A percentile compares a stretch with the other conserved stretches of the same genome.
Conservation (phyloP, 1,139 yeast species). For the Candida anutae region DNA sequence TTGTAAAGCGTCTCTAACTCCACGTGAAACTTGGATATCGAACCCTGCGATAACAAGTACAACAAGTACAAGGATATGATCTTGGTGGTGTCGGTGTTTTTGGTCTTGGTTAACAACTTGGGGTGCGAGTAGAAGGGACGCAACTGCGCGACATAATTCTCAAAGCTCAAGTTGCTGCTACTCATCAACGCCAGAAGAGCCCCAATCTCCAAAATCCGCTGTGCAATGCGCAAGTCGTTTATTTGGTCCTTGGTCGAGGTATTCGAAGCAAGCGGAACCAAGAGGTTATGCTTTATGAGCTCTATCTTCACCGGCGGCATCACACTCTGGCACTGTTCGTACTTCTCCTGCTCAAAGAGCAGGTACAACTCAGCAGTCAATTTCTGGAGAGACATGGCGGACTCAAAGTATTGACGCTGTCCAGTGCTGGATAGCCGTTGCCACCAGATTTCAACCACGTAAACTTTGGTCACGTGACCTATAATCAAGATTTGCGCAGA, state of each 20-base stretch:
- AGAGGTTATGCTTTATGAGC: conserved; percentile 66
- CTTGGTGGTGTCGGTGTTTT: conserved; percentile 53
- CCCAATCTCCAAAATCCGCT: conserved; percentile 81
- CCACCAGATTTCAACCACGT: too few relatives aligned
- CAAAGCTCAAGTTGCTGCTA: conserved; percentile 56
- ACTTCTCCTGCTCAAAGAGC: conserved; percentile 56
- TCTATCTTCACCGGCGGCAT: conserved; percentile 71
- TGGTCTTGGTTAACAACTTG: conserved; percentile 40
- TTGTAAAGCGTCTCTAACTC: conserved; percentile 71
- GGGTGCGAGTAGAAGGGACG: conserved; percentile 59
- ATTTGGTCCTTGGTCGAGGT: conserved; percentile 35
- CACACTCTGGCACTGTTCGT: conserved; percentile 49
- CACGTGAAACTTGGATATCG: conserved; percentile 80
- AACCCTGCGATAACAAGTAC: conserved; percentile 72
- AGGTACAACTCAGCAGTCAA: conserved; percentile 61
- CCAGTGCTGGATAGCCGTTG: too few relatives aligned
- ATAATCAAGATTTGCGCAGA: too few relatives aligned
- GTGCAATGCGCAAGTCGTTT: conserved; percentile 69
- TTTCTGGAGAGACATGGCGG: conserved; percentile 43
- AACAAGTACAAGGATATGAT: conserved; percentile 71
- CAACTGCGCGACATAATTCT: conserved; percentile 67
- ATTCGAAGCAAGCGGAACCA: conserved; percentile 54
- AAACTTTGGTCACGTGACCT: too few relatives aligned
- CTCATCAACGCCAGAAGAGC: conserved; percentile 68
- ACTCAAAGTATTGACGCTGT: too few relatives aligned